phyloP scores from a whole-genome alignment of 805 yeast species.

The Nakazawaea wyomingensis region DNA sequence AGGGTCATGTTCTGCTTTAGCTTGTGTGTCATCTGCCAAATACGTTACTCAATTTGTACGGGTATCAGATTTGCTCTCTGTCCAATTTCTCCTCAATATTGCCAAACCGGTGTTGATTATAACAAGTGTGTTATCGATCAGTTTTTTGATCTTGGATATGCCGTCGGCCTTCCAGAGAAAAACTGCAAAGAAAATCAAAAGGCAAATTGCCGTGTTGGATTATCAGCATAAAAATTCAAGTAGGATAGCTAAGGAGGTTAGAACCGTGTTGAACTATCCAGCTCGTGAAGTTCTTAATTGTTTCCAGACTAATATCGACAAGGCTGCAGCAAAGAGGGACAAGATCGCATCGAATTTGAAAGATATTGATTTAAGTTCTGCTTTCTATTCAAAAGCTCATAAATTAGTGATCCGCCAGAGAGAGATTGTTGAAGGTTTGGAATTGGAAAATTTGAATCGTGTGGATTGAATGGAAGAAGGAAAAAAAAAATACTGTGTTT shows the following conservation, averaged over 20 bases:
- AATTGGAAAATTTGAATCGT: constrained; percentile 36
- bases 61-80: constrained; percentile 32
- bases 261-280: constrained; percentile 77
- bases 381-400: constrained; percentile 48
- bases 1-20: constrained; percentile 26
- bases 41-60: constrained; percentile 31
- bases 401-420: constrained; percentile 40
- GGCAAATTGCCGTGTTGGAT: constrained; percentile 59
- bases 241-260: constrained; percentile 75
- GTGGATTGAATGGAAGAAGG: constrained; percentile 29
- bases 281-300: constrained; percentile 72
- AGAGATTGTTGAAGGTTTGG: constrained; percentile 34
- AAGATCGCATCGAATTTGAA: constrained; percentile 46
- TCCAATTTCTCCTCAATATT: constrained; percentile 37
- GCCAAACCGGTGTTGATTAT: constrained; percentile 49
- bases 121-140: constrained; percentile 46
- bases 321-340: constrained; percentile 51
- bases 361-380: constrained; percentile 50
- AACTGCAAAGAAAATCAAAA: constrained; percentile 64
- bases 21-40: constrained; percentile 16
- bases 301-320: constrained; percentile 62
- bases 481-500: neutral
- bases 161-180: constrained; percentile 88
- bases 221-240: constrained; percentile 75
- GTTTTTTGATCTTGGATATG: constrained; percentile 70